These are phyloP conservation scores for Botrytis sinoallii DNA, from an alignment of 2,329 filamentous ascomycete genomes.

Conservation along the genomic window DNA sequence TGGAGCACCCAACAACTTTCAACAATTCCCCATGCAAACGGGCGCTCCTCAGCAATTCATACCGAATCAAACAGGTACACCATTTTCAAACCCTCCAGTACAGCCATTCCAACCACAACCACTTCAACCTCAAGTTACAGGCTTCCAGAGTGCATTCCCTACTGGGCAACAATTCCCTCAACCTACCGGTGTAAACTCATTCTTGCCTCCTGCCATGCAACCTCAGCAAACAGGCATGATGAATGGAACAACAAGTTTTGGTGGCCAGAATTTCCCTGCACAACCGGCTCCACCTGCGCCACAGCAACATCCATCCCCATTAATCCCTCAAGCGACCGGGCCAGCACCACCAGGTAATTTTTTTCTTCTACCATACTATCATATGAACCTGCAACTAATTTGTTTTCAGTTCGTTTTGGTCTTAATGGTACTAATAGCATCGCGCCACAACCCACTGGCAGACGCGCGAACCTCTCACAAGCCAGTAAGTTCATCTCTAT, in stretches of 20 bases:
- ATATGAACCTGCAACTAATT: background rate
- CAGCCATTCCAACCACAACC: constrained; percentile 53
- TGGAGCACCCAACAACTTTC: constrained; percentile 22
- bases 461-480: constrained; percentile 85
- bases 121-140: constrained; percentile 50
- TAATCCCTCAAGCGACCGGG: constrained; percentile 76
- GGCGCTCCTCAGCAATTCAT: constrained; percentile 39
- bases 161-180: constrained; percentile 38
- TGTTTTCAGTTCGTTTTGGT: constrained; percentile 69
- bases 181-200: constrained; percentile 51
- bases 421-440: constrained; percentile 73
- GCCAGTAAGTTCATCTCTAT: constrained; percentile 69
- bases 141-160: constrained; percentile 46
- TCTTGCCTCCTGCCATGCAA: constrained; percentile 57
- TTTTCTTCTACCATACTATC: background rate
- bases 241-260: constrained; percentile 50
- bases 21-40: constrained; percentile 31
- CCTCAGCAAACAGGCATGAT: constrained; percentile 57
- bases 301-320: constrained; percentile 57
- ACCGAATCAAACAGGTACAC: constrained; percentile 45
- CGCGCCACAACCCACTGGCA: constrained; percentile 80
- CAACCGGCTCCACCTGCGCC: constrained; percentile 50
- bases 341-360: constrained; percentile 66
- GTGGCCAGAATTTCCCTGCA: constrained; percentile 44
- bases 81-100: constrained; percentile 55